These are phyloP conservation scores for Aphanocladium album DNA, from an alignment of 2,329 filamentous ascomycete species.

Conservation along the genomic window DNA sequence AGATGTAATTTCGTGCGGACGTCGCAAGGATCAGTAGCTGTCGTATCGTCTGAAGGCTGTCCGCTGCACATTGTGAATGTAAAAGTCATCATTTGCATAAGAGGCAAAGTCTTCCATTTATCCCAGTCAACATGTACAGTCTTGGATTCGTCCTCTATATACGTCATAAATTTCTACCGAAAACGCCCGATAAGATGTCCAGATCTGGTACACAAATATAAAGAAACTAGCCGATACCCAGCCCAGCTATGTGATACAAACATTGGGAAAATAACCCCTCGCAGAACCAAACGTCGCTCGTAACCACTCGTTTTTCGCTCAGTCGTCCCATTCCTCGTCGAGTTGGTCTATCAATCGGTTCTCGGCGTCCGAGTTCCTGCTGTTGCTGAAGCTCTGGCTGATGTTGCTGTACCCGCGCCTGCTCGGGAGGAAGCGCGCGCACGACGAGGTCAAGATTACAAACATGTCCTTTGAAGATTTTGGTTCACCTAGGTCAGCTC, in stretches of 20 bases:
- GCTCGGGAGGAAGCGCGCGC: slow-evolving; percentile 59
- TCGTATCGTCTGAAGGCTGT: neutral
- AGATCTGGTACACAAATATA: slow-evolving; percentile 1
- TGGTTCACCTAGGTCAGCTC: slow-evolving; percentile 19
- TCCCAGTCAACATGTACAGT: neutral
- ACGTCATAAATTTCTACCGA: neutral
- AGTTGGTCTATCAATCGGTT: slow-evolving; percentile 92
- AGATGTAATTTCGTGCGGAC: neutral
- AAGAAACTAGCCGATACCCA: neutral
- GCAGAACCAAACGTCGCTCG: neutral
- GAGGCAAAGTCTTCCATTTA: neutral
- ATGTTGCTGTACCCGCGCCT: slow-evolving; percentile 64
- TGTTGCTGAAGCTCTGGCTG: slow-evolving; percentile 46
- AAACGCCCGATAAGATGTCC: neutral
- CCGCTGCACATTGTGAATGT: neutral
- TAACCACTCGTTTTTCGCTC: slow-evolving; percentile 1
- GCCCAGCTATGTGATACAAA: neutral
- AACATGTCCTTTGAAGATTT: slow-evolving; percentile 53
- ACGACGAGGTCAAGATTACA: slow-evolving; percentile 64
- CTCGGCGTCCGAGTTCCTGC: slow-evolving; percentile 67
- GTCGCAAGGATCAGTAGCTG: neutral
- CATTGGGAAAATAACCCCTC: neutral
- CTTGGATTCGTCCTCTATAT: neutral
- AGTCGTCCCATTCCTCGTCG: slow-evolving; percentile 96
- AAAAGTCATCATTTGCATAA: neutral